A percentile compares a stretch with the other conserved stretches of the same genome.
These are phyloP conservation scores for Stenogyne calaminthoides DNA, from an alignment of 305 asterid genomes.

Conservation along the genomic window DNA sequence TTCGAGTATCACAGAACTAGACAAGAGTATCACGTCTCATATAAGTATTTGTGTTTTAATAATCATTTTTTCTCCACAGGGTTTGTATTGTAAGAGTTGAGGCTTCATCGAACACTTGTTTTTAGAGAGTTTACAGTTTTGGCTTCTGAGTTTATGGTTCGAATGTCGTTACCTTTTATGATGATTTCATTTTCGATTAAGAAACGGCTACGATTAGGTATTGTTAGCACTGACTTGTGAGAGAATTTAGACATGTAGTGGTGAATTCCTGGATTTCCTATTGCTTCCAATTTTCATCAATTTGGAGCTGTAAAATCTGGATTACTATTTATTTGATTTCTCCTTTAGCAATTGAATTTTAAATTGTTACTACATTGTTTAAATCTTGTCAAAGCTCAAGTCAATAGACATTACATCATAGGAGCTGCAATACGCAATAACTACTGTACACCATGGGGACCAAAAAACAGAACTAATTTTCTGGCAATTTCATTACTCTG, in stretches of 20 bases:
- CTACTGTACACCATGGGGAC: conserved; percentile 7
- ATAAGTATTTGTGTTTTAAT: background rate
- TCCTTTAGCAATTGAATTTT: background rate
- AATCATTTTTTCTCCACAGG: background rate
- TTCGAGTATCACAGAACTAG: too few species aligned
- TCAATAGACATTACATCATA: background rate
- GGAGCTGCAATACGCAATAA: background rate
- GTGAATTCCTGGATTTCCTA: background rate
- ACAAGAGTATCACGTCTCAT: too few species aligned
- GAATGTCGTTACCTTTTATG: background rate
- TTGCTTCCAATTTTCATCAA: background rate
- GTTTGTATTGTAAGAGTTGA: background rate
- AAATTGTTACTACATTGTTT: background rate
- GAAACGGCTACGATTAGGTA: background rate
- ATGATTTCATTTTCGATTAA: background rate
- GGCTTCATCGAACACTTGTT: background rate
- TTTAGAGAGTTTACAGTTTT: conserved; percentile 18
- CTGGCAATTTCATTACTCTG: background rate
- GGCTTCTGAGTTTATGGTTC: background rate
- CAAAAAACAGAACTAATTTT: background rate
- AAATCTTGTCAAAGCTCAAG: background rate
- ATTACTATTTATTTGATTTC: background rate
- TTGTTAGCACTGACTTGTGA: conserved; percentile 6
- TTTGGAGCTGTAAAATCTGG: conserved; percentile 5
- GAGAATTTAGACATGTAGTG: conserved; percentile 11